These are phyloP conservation scores for Physaria fendleri DNA, from an alignment of 345 rosid genomes.

Conservation along the genomic window DNA sequence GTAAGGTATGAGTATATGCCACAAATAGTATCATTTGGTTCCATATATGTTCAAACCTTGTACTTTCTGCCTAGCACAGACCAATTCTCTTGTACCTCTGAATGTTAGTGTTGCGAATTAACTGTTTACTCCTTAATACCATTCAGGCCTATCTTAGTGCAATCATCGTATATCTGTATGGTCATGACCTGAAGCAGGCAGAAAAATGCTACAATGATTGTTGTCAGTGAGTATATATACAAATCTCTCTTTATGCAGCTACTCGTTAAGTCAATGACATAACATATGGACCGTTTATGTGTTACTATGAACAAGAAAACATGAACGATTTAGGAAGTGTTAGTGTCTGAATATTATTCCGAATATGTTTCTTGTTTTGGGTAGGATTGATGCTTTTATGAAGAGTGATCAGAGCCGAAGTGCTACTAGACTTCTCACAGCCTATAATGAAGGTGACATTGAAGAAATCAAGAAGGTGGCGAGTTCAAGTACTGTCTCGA, in stretches of 20 bases:
- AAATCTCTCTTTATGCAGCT: slow-evolving; percentile 4
- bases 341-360: not conserved
- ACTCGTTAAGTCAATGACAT: not conserved
- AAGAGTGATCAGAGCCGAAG: slow-evolving; percentile 79
- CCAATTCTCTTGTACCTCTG: not conserved
- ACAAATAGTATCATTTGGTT: not conserved
- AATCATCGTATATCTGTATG: slow-evolving; percentile 78
- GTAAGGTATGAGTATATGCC: slow-evolving; percentile 52
- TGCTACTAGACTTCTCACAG: slow-evolving; percentile 76
- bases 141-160: slow-evolving; percentile 98
- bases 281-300: not conserved
- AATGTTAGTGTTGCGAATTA: too few species aligned
- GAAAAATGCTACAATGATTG: slow-evolving; percentile 95
- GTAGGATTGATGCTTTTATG: slow-evolving; percentile 79
- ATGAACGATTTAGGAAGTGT: not conserved
- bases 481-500: slow-evolving; percentile 61
- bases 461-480: slow-evolving; percentile 88
- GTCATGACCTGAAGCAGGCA: slow-evolving; percentile 80
- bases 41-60: not conserved
- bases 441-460: slow-evolving; percentile 72
- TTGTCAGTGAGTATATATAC: slow-evolving; percentile 73
- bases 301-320: slow-evolving; percentile 1
- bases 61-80: not conserved
- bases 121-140: too few species aligned
- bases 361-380: not conserved